These are phyloP conservation scores for Solanum peruvianum DNA, from an alignment of 257 asterid genomes.

Conservation along the genomic window DNA sequence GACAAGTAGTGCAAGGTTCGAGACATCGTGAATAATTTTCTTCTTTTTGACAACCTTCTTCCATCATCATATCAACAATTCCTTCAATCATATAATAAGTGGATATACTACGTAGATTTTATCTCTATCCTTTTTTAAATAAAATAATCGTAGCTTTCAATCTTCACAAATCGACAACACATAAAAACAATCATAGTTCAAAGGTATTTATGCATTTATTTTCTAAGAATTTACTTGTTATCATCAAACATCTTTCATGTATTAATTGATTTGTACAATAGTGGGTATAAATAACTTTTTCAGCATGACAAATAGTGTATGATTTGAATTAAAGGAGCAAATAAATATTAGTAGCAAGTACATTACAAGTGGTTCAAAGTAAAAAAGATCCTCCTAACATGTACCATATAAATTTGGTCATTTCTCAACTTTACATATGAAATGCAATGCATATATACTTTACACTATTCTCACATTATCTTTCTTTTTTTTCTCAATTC, in stretches of 20 bases:
- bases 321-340: neutral
- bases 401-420: neutral
- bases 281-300: neutral
- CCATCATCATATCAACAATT: neutral
- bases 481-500: neutral
- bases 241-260: neutral
- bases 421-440: neutral
- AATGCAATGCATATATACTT: neutral
- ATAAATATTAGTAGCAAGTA: neutral
- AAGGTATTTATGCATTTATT: neutral
- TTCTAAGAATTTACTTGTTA: neutral
- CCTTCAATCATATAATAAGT: neutral
- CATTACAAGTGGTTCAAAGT: neutral
- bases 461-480: neutral
- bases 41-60: neutral
- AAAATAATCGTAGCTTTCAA: neutral
- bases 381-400: neutral
- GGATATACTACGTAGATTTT: neutral
- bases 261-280: neutral
- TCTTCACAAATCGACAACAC: neutral
- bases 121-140: neutral
- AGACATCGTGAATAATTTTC: neutral
- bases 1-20: neutral
- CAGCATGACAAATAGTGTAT: neutral
- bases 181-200: neutral